Evolutionary conservation across 1,284 basidiomycete species (phyloP).

Genomic region (Coriolopsis trogii): DNA sequence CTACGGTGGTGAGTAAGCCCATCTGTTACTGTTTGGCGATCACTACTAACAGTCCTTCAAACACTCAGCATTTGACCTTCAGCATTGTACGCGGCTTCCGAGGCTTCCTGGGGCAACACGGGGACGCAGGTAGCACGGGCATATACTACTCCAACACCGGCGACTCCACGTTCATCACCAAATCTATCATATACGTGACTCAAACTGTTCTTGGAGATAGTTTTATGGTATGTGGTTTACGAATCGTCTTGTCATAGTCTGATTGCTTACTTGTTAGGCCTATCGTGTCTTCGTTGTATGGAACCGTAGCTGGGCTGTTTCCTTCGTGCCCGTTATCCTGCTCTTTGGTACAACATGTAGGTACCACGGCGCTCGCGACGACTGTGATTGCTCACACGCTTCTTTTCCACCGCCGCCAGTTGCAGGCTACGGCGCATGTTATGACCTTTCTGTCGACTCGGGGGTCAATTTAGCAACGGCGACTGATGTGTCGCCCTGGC

Average conservation of each 20-base stretch:
- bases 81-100: conserved; percentile 1
- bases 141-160: neutral
- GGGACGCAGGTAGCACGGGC: neutral
- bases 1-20: conserved; percentile 5
- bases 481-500: no score
- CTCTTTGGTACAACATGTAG: conserved; percentile 10
- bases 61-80: conserved; percentile 7
- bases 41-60: neutral
- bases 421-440: neutral
- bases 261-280: neutral
- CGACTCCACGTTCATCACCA: conserved; percentile 8
- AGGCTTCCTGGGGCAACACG: conserved; percentile 1
- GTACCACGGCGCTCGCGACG: neutral
- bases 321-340: conserved; percentile 2
- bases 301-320: neutral
- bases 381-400: neutral
- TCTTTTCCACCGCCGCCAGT: neutral
- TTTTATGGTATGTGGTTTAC: conserved; percentile 8
- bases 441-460: neutral
- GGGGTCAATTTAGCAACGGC: no score
- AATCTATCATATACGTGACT: conserved; percentile 11
- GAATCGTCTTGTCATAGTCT: neutral
- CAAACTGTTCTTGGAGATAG: conserved; percentile 18
- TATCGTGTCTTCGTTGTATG: conserved; percentile 18
- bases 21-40: neutral